phyloP scores from a whole-genome alignment of 176 grass and related monocot species.

The Oryza glaberrima region DNA sequence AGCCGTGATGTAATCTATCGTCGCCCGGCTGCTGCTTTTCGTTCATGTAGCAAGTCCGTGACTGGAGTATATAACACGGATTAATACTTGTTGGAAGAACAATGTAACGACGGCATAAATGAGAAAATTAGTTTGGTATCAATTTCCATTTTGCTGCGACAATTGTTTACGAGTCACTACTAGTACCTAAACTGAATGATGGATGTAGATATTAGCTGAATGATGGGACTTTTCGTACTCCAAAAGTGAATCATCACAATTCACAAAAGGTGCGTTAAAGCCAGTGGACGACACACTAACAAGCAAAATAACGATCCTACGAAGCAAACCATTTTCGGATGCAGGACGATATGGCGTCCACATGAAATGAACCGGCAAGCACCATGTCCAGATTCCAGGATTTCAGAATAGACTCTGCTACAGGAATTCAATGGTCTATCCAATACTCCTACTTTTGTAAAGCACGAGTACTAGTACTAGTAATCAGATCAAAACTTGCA shows the following conservation, averaged over 20 bases:
- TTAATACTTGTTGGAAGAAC: too few relatives aligned
- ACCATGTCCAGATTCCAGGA: not conserved
- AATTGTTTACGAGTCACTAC: too few relatives aligned
- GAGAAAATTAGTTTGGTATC: too few relatives aligned
- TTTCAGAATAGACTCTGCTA: not conserved
- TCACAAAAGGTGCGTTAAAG: not conserved
- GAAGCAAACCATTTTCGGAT: not conserved
- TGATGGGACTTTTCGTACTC: too few relatives aligned
- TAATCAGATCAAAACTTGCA: not conserved
- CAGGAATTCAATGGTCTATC: not conserved
- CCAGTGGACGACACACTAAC: not conserved
- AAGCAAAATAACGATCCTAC: not conserved
- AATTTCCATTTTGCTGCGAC: too few relatives aligned
- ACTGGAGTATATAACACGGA: too few relatives aligned
- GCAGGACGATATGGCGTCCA: not conserved
- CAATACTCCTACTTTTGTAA: not conserved
- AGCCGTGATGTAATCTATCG: too few relatives aligned
- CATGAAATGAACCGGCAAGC: not conserved
- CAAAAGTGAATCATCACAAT: not conserved
- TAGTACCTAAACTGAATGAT: too few relatives aligned
- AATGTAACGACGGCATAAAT: too few relatives aligned
- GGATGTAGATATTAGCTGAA: too few relatives aligned
- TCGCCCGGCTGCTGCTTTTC: too few relatives aligned
- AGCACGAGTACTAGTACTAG: not conserved
- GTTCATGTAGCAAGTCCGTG: too few relatives aligned